A percentile compares a stretch with the other conserved stretches of the same genome.
Conservation (phyloP, 441 rosid genomes). For the Macaranga tanarius region DNA sequence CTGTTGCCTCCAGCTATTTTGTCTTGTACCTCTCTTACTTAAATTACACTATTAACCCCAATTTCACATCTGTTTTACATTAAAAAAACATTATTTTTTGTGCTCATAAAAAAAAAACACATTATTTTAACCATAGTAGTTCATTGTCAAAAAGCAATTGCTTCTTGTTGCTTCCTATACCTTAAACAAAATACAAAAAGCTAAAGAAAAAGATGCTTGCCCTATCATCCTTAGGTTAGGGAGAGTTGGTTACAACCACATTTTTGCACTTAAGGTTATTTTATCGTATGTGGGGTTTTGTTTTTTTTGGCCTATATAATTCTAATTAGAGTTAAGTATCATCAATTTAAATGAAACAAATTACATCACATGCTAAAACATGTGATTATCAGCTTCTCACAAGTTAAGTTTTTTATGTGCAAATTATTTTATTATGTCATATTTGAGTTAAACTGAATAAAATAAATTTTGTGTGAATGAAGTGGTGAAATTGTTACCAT, state of each 20-base stretch:
- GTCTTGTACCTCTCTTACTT: rapidly evolving
- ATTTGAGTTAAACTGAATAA: no score
- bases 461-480: no score
- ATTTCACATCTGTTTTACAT: background rate
- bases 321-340: slow-evolving; percentile 1
- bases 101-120: no score
- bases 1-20: slow-evolving; percentile 9
- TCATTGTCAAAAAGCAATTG: slow-evolving; percentile 8
- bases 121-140: background rate
- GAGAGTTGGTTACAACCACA: slow-evolving; percentile 31
- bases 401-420: no score
- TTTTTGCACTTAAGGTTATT: slow-evolving; percentile 22
- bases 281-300: slow-evolving; percentile 28
- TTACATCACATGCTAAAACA: no score
- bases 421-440: no score
- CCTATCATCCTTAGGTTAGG: slow-evolving; percentile 21
- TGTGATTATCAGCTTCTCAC: no score
- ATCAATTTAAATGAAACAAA: background rate
- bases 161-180: slow-evolving; percentile 24
- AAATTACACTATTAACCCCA: slow-evolving; percentile 13
- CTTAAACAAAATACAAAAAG: slow-evolving; percentile 16
- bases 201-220: slow-evolving; percentile 20
- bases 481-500: no score
- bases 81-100: background rate
- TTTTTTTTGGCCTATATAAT: background rate